Conservation (phyloP, 1,139 yeast genomes). For the Casaregolazyma suthepensis region DNA sequence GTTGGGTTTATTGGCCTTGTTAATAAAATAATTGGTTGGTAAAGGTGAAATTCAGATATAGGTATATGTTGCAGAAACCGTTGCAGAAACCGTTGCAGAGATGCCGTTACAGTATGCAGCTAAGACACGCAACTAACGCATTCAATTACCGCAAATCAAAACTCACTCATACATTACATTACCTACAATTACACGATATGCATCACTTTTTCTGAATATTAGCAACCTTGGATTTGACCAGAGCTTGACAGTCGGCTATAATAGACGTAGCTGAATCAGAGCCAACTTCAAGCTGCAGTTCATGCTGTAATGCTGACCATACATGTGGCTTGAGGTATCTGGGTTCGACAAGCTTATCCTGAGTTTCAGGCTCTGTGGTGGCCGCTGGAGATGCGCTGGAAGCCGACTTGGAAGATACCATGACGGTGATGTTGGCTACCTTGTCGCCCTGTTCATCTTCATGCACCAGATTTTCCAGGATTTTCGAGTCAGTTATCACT, state of each 20-base stretch:
- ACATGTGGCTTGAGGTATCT: not conserved
- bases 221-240: not conserved
- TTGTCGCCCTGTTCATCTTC: constrained; percentile 14
- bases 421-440: constrained; percentile 21
- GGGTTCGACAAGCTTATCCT: not conserved
- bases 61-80: too few species aligned
- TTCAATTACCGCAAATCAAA: too few species aligned
- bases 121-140: too few species aligned
- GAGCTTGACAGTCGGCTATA: constrained; percentile 2
- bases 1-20: not conserved
- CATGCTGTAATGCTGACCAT: constrained; percentile 1
- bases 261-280: not conserved
- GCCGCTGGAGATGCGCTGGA: constrained; percentile 4
- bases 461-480: constrained; percentile 12
- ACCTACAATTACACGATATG: not conserved
- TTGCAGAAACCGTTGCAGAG: too few species aligned
- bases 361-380: constrained; percentile 11
- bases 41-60: not conserved
- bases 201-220: not conserved
- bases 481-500: constrained; percentile 27
- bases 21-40: not conserved
- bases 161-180: not conserved
- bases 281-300: constrained; percentile 1
- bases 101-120: too few species aligned
- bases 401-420: constrained; percentile 13